Evolutionary conservation across 2,329 filamentous ascomycete species (phyloP), one percentile per base, ranked within the genome.

Genomic region (Clathrospora elynae): DNA sequence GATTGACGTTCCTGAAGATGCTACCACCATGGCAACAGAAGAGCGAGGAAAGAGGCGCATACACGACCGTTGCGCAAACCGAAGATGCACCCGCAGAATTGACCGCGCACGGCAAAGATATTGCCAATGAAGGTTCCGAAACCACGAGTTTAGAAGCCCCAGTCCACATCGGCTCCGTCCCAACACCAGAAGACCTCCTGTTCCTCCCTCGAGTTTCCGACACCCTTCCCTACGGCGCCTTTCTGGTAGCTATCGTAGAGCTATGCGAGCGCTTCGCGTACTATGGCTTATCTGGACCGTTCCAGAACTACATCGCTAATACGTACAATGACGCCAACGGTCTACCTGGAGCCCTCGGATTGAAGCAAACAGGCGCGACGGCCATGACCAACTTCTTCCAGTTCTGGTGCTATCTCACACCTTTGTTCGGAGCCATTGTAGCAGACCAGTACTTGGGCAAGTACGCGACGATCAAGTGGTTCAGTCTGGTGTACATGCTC

Each of bases 391-490:
- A 71, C 14, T 73, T 75, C 50, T 77, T 77, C 57, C 73, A 76
- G 33, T 75, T 73, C 49, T 77, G 73, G 69, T 75, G 71, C 54
- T 78, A 77, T 46, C 52, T 76, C 2, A 77, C 73, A 3, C 75
- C 75, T 0, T 70, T 76, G 3, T 22, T 75, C 0, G 75, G 75
- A 5, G 78, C 78, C 7, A 64, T 78, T 25, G 70, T 78, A 5
- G 85, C 87, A 8, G 87, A 90, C 71, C 79, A 83, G 52, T 85
- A 84, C 61, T 78, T 81, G 62, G 86, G 86, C 22, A 84, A 85
- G 47, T 89, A 83, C 72, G 78, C 79, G 54, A 88, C 86, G 16
- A 88, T 89, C 55, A 77, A 84, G 66, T 80, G 80, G 61, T 85
- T 86, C 55, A 84, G 74, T 25, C 74, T 72, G 7, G 75, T 86